Base-by-base conservation (phyloP, 2,329 filamentous ascomycete genomes). In the Fusarium robinianum region DNA sequence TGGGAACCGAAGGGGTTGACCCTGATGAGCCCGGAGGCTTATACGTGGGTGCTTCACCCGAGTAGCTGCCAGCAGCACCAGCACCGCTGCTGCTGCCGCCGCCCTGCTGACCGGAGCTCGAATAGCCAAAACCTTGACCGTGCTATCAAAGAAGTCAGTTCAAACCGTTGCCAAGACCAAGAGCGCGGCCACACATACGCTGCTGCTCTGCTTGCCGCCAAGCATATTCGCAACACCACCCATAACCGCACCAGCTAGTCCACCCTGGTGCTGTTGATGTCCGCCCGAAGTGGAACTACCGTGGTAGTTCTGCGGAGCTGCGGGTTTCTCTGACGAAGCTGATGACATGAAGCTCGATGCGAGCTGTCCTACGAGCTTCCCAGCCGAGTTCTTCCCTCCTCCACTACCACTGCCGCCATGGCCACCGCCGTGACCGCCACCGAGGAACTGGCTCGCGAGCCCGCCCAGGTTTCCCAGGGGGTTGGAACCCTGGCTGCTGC, bases 71-170 rank as follows among this genome's bases (percentile, higher is more conserved):
- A n/a, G n/a, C n/a, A 49, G 51, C 34, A 29, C 51, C 51, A 7
- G 40, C 36, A 7, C 41, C 22, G 47, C 25, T 53, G 46, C 6
- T 30, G 27, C 27, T 30, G 23, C 38, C 18, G 6, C 42, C 37
- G 32, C 75, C 64, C 30, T 77, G 72, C 29, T 77, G 71, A 29
- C 75, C 76, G 4, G 73, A 65, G 57, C 78, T 78, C 15, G 80
- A 81, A 64, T 86, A 86, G 21, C 83, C 84, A 62, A 79, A 88
- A 60, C 77, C 79, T 52, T 81, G 75, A 47, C 71, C 70, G 72
- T 78, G 51, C 18, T 37, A 29, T 46, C 8, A 35, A n/a, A 7
- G 31, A 3, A 12, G 29, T 62, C 33, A 62, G 53, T 47, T 22
- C n/a, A n/a, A n/a, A n/a, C 31, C 17, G 18, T 21, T 24, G 26